Evolutionary conservation across 148 eudicot species (phyloP), one percentile per base, ranked within the genome.

Genomic region (Rhododendron griersonianum): DNA sequence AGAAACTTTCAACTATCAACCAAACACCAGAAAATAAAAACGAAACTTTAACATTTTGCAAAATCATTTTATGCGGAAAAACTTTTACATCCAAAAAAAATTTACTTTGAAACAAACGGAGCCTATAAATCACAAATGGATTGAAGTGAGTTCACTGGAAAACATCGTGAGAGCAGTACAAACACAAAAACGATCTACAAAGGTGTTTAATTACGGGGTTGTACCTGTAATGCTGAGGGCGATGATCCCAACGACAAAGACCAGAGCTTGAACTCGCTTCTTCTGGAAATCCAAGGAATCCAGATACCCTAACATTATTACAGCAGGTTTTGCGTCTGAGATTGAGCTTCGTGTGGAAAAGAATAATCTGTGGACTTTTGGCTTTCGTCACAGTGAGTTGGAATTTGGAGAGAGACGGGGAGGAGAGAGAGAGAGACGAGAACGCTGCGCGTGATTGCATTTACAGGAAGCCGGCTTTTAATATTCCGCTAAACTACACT

Each of bases 191-290:
- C 8, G 19, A 71, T 14, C 39, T 71, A 30, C 6, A 71, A 10
- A 71, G 76, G 39, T 13, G 39, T 18, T 8, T 28, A 33, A 30
- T 35, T 48, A 13, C 51, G 39, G 7, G 39, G 23, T 1, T 15
- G 48, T 89, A 93, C 98, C 96, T 37, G 90, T 86, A 86, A 95
- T 89, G 65, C 94, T 89, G 88, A 95, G 96, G 83, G 78, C 86
- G 76, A 93, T 86, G 48, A 92, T 51, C 19, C 90, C 98, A 85
- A 87, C 88, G 75, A 93, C 45, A 84, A 89, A 90, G 83, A 88
- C 4, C 11, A 94, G 41, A 73, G 91, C 59, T 51, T 89, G 92
- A 85, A 91, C 69, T 83, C 92, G 91, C 85, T 88, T 93, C 90
- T 91, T 93, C 86, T 90, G 83, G 71, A 92, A 83, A 82, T 82